Evolutionary conservation across 169 alveolate genomes (phyloP), one percentile per base, ranked within the genome.

Genomic region (Cryptosporidium xiaoi): DNA sequence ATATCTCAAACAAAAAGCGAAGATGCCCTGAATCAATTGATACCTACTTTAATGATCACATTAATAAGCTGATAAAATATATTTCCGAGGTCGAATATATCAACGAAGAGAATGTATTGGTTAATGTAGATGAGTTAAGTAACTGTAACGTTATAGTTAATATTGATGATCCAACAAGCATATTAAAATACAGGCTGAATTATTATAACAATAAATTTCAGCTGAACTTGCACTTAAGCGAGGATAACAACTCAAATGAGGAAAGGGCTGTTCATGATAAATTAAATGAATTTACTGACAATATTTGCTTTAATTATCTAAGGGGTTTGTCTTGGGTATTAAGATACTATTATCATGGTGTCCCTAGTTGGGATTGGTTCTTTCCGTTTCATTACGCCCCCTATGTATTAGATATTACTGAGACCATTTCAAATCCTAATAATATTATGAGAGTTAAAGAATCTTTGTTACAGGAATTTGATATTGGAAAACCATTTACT

Each of bases 381-480:
- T 98, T 97, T 90, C 99, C 99, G 24, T 98, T 92, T 90, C 99
- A 98, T 92, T 98, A 97, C 91, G 99, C 99, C 34, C 99, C 99
- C 48, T 96, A 97, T 93, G 97, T 99, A 31, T 92, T 96, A 13
- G 99, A 98, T 92, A 56, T 77, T 77, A 64, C 51, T 1, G 71
- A 77, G 15, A 5, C 64, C 27, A 18, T 62, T 15, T 36, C 29
- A 29, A 44, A 56, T 60, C 0, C n/a, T 8, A 48, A 60, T 5
- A 77, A 62, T 60, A 27, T 44, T 12, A 16, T 8, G 13, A 62
- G 44, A 31, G 36, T 77, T 46, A 77, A 58, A 62, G 87, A 77
- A 15, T 40, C 71, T 46, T 31, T 62, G 34, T 20, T 77, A 10
- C 65, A 64, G 15, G 77, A 60, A 44, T 60, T 62, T 60, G 40